Percentiles rank a stretch among this genome's conserved stretches.
Evolutionary conservation across 192 early-diverging fungal genomes (phyloP).

Genomic region (Backusella macrospora): DNA sequence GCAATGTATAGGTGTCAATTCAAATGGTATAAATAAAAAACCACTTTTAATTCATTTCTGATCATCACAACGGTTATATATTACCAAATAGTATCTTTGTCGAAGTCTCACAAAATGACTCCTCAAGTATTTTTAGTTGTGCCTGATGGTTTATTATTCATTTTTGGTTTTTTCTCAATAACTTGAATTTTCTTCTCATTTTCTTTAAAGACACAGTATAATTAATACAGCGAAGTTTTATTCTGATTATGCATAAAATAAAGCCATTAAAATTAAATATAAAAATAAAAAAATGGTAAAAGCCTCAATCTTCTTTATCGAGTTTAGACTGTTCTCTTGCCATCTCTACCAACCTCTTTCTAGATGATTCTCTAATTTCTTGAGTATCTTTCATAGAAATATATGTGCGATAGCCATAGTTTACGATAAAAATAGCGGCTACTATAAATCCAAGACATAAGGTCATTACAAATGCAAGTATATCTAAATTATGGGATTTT

Average conservation of each 20-base stretch:
- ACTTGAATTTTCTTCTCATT: too few relatives aligned
- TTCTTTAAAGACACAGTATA: too few relatives aligned
- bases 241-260: not conserved
- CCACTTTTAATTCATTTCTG: too few relatives aligned
- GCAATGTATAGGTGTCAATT: too few relatives aligned
- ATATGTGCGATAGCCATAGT: not conserved
- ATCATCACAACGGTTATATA: too few relatives aligned
- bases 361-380: constrained; percentile 10
- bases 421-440: constrained; percentile 1
- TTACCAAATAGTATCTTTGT: too few relatives aligned
- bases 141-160: too few relatives aligned
- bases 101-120: too few relatives aligned
- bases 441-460: not conserved
- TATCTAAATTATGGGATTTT: constrained; percentile 24
- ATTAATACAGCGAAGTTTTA: not conserved
- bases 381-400: not conserved
- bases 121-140: too few relatives aligned
- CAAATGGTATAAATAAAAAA: too few relatives aligned
- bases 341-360: not conserved
- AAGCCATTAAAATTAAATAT: too few relatives aligned
- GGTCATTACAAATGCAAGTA: not conserved
- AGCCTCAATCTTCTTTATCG: not conserved
- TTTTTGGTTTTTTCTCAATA: too few relatives aligned
- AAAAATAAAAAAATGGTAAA: not conserved
- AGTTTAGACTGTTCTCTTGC: not conserved